Percentiles rank a stretch among this genome's conserved stretches.
Evolutionary conservation across 805 yeast genomes (phyloP).

Genomic region (Starmerella vaccinii): DNA sequence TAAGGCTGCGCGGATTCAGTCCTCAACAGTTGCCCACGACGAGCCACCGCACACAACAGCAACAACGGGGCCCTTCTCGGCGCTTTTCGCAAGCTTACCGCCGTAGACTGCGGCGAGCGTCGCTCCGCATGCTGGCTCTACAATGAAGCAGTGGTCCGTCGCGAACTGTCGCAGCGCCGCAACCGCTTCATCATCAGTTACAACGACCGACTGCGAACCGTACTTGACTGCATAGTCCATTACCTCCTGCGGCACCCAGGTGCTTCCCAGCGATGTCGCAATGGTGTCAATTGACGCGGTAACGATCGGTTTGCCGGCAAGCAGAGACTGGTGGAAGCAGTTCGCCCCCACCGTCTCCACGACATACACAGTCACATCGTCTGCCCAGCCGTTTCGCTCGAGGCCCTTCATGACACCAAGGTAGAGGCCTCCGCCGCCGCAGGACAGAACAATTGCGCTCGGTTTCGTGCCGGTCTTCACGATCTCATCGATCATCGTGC

Average conservation of each 20-base stretch:
- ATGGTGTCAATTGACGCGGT: constrained; percentile 40
- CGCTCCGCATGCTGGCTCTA: constrained; percentile 71
- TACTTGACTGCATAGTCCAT: constrained; percentile 37
- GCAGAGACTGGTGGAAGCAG: constrained; percentile 40
- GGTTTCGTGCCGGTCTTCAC: constrained; percentile 58
- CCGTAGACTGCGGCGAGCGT: constrained; percentile 41
- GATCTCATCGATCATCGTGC: constrained; percentile 82
- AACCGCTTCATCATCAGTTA: constrained; percentile 49
- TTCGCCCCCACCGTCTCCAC: constrained; percentile 42
- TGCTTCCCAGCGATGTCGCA: constrained; percentile 58
- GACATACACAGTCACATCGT: constrained; percentile 34
- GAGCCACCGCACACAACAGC: constrained; percentile 24
- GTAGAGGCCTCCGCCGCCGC: constrained; percentile 93
- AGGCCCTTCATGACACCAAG: constrained; percentile 81
- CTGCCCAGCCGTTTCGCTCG: constrained; percentile 42
- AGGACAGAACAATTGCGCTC: constrained; percentile 77
- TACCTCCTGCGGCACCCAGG: constrained; percentile 43
- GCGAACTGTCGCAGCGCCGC: constrained; percentile 43
- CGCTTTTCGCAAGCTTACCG: background rate
- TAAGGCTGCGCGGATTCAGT: too few relatives aligned
- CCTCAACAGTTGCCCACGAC: constrained; percentile 10
- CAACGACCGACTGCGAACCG: constrained; percentile 38
- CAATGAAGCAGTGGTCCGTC: constrained; percentile 40
- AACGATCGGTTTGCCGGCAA: constrained; percentile 37
- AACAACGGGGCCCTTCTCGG: constrained; percentile 13